Evolutionary conservation across 495 filamentous ascomycete genomes (phyloP), one percentile per base, ranked within the genome.

Genomic region (Emericellopsis terricola): DNA sequence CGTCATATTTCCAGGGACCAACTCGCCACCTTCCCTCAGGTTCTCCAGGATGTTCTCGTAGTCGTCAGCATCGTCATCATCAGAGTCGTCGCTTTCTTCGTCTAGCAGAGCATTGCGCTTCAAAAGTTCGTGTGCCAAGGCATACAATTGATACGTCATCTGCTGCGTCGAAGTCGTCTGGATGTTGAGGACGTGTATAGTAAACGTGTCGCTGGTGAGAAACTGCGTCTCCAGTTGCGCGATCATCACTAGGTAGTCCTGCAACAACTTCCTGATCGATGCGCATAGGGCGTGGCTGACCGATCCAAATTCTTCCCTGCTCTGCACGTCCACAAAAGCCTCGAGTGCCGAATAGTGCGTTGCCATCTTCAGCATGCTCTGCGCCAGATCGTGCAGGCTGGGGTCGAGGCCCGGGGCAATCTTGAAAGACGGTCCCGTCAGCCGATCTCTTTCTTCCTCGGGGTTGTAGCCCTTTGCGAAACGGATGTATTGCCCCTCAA

Each of bases 231-330:
- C 89, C 31, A 97, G 62, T 54, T 97, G 89, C 13, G 81, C 83
- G 31, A 96, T 71, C 42, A 97, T 72, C 27, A 89, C 75, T 31
- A 96, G 58, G 52, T 96, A 94, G 47, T 97, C 89, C 20, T 91
- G 85, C 23, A 97, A 58, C 13, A 89, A 59, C 47, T 84, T 93
- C 30, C 91, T 72, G 31, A 96, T 86, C 1, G 86, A 76, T 4
- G 89, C 85, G 51, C 91, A 94, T 16, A 97, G 59, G 2, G 89
- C 86, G 56, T 97, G 89, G 50, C 87, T 94, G 40, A 97, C 84
- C n/a, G 80, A 76, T 2, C 89, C 89, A 53, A 80, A 94, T 46
- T 94, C 86, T 27, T 89, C 84, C 17, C 84, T 68, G 43, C 83
- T 87, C 49, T 93, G 83, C 0, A 93, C 77, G 45, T 97, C 87